A percentile compares a stretch with the other conserved stretches of the same genome.
Conservation (phyloP, 1,139 yeast species). For the Geotrichum restrictum region DNA sequence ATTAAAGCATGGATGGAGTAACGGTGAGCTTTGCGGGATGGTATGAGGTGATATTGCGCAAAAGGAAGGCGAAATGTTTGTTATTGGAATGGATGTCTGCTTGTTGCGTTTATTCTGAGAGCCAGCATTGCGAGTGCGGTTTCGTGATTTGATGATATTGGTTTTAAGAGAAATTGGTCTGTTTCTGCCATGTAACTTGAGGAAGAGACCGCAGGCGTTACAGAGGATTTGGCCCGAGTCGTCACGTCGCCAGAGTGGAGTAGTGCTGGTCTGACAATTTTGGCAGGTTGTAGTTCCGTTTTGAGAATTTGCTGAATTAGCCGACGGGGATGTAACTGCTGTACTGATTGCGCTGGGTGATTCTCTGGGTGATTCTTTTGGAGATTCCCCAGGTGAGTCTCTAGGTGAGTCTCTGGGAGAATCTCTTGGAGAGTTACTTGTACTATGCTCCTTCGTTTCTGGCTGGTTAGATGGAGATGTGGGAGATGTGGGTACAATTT, state of each 20-base stretch:
- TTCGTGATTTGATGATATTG: slow-evolving; percentile 85
- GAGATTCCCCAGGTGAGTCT: too few relatives aligned
- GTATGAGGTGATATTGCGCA: slow-evolving; percentile 28
- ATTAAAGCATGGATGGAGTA: slow-evolving; percentile 23
- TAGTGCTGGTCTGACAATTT: slow-evolving; percentile 84
- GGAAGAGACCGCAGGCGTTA: slow-evolving; percentile 88
- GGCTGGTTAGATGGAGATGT: too few relatives aligned
- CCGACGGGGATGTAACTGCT: background rate
- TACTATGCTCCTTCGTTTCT: too few relatives aligned
- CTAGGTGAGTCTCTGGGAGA: too few relatives aligned
- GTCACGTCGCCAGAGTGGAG: slow-evolving; percentile 92
- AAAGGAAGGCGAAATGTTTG: slow-evolving; percentile 25
- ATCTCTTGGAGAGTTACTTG: too few relatives aligned
- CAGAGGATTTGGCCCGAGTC: slow-evolving; percentile 89
- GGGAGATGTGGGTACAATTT: background rate
- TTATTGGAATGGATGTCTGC: slow-evolving; percentile 25
- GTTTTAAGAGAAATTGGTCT: slow-evolving; percentile 87
- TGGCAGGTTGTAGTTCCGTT: slow-evolving; percentile 60
- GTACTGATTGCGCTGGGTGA: too few relatives aligned
- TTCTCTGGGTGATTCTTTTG: too few relatives aligned
- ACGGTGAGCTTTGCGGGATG: slow-evolving; percentile 25
- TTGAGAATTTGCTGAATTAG: background rate
- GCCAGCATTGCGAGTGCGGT: slow-evolving; percentile 46
- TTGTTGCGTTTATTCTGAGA: slow-evolving; percentile 14
- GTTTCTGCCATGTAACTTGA: slow-evolving; percentile 86